Conservation (phyloP, 2,329 filamentous ascomycete genomes). For the Aspergillus tanneri region DNA sequence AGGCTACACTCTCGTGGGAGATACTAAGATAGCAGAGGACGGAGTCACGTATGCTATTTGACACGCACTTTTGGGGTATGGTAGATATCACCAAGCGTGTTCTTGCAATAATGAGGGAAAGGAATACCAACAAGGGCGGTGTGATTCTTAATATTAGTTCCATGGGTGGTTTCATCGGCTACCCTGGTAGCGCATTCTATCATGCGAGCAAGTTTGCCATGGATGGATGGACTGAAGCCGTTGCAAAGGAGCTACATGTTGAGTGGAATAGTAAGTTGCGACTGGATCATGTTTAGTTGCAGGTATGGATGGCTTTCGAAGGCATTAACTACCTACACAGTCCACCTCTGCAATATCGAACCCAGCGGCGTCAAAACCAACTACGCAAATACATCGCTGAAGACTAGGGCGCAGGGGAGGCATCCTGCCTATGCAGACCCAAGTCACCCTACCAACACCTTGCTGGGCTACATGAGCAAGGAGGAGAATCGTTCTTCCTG, state of each 20-base stretch:
- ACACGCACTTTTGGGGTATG: constrained; percentile 17
- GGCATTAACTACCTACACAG: neutral
- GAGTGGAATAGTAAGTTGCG: constrained; percentile 21
- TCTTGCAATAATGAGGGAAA: constrained; percentile 23
- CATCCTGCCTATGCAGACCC: neutral
- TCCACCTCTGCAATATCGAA: constrained; percentile 31
- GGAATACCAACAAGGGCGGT: constrained; percentile 9
- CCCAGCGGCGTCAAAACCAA: constrained; percentile 41
- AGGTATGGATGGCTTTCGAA: too few relatives aligned
- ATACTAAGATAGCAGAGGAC: constrained; percentile 20
- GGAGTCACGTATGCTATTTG: neutral
- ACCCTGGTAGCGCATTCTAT: constrained; percentile 22
- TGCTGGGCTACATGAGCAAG: neutral
- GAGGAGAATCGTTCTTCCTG: neutral
- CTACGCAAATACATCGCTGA: too few relatives aligned
- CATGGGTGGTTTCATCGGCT: constrained; percentile 18
- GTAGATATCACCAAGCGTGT: constrained; percentile 41
- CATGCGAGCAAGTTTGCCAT: constrained; percentile 25
- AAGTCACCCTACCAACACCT: too few relatives aligned
- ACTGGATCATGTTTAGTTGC: too few relatives aligned
- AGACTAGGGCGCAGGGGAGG: neutral
- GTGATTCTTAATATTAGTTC: constrained; percentile 23
- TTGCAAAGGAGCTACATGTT: constrained; percentile 21
- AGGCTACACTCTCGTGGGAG: neutral
- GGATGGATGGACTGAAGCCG: constrained; percentile 23